phyloP scores from a whole-genome alignment of 2,329 filamentous ascomycete genomes.

The Mollisia scopiformis region DNA sequence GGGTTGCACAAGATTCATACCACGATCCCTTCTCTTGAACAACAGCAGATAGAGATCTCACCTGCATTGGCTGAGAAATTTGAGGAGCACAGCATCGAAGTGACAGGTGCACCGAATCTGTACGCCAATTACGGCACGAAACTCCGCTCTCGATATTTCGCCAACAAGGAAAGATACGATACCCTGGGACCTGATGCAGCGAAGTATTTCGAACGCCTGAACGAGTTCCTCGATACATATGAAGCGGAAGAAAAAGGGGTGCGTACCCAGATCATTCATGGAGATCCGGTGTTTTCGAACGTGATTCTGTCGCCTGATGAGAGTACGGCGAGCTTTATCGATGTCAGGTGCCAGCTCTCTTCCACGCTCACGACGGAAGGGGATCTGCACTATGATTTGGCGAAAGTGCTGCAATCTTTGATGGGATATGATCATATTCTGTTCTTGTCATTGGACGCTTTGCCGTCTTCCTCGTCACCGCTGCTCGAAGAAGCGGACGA shows the following conservation, averaged over 20 bases:
- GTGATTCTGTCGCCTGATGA: not conserved
- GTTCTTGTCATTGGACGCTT: not conserved
- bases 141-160: conserved; percentile 4
- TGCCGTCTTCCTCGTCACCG: too few species aligned
- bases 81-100: not conserved
- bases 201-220: conserved; percentile 2
- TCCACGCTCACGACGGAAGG: conserved; percentile 7
- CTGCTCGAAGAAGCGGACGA: conserved; percentile 5
- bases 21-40: conserved; percentile 22
- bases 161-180: not conserved
- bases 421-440: conserved; percentile 12
- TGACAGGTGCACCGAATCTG: not conserved
- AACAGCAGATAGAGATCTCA: conserved; percentile 28
- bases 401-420: conserved; percentile 8
- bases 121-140: conserved; percentile 12
- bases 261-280: conserved; percentile 5
- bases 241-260: conserved; percentile 10
- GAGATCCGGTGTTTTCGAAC: conserved; percentile 10
- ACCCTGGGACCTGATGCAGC: not conserved
- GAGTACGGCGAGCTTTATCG: conserved; percentile 4
- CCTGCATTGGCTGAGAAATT: conserved; percentile 19
- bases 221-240: conserved; percentile 14
- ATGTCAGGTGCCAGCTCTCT: conserved; percentile 7
- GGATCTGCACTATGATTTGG: conserved; percentile 9
- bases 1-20: conserved; percentile 32